A percentile compares a stretch with the other conserved stretches of the same genome.
These are phyloP conservation scores for Brassica incana DNA, from an alignment of 345 rosid species.

Conservation along the genomic window DNA sequence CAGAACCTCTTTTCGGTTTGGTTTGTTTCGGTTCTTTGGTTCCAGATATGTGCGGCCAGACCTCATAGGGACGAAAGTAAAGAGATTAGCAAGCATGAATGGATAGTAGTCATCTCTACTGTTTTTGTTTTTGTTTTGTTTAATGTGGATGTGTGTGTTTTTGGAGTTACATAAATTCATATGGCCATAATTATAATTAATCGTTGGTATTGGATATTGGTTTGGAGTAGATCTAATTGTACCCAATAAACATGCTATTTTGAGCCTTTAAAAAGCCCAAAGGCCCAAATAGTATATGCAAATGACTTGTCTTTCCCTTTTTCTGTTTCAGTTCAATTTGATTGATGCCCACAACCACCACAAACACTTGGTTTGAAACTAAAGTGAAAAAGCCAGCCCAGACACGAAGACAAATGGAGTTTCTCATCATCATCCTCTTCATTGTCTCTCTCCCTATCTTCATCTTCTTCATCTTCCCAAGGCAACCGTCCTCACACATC, in stretches of 20 bases:
- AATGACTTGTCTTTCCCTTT: neutral
- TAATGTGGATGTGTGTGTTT: neutral
- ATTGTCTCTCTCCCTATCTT: constrained; percentile 21
- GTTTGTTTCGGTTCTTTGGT: no score
- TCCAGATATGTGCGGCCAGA: no score
- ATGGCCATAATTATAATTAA: neutral
- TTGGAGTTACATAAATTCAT: neutral
- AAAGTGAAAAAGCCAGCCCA: neutral
- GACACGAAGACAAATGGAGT: constrained; percentile 23
- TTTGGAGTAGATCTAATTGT: neutral
- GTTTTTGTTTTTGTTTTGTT: neutral
- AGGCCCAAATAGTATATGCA: neutral
- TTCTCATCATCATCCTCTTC: constrained; percentile 21
- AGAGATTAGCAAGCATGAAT: neutral
- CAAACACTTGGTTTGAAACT: neutral
- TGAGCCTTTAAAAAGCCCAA: neutral
- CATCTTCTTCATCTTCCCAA: constrained; percentile 24
- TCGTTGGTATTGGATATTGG: neutral
- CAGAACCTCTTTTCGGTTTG: no score
- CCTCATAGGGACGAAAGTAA: no score
- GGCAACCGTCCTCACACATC: neutral
- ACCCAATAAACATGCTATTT: neutral
- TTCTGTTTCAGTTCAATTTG: neutral
- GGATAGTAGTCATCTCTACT: neutral
- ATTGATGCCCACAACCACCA: neutral